Conservation (phyloP, 176 grass and related monocot species). For the Bothriochloa decipiens region DNA sequence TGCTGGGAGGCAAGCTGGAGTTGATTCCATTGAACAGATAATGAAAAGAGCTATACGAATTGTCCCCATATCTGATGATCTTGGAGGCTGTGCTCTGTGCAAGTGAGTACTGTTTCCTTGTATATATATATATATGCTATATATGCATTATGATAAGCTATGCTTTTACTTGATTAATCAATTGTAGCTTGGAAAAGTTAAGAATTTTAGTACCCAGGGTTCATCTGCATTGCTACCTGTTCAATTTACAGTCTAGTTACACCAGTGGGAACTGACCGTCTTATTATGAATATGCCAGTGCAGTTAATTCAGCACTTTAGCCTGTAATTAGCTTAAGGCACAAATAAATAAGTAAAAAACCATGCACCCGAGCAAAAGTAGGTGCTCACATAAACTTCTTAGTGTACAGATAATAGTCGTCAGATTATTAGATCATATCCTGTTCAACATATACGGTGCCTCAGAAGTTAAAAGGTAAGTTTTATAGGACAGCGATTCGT, state of each 20-base stretch:
- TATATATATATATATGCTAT: background rate
- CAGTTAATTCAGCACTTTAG: background rate
- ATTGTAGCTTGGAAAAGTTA: background rate
- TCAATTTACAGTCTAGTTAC: constrained; percentile 47
- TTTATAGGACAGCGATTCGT: no score
- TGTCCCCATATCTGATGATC: constrained; percentile 78
- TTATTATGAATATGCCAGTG: background rate
- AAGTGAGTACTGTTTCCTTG: constrained; percentile 62
- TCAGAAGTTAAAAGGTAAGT: no score
- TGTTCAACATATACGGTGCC: constrained; percentile 16
- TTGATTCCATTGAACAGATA: constrained; percentile 98
- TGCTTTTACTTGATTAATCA: constrained; percentile 3
- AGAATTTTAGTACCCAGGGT: background rate
- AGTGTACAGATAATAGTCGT: background rate
- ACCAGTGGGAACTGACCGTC: background rate
- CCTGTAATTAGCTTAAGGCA: background rate
- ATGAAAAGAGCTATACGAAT: constrained; percentile 84
- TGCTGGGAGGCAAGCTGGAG: constrained; percentile 91
- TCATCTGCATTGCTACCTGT: background rate
- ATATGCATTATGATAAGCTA: constrained; percentile 10
- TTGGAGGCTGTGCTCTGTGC: constrained; percentile 87
- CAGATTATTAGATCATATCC: background rate
- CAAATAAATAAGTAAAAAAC: background rate
- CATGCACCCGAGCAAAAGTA: background rate
- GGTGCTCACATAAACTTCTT: background rate